A percentile compares a stretch with the other conserved stretches of the same genome.
Evolutionary conservation across 257 asterid species (phyloP).

Genomic region (Plectranthus barbatus): DNA sequence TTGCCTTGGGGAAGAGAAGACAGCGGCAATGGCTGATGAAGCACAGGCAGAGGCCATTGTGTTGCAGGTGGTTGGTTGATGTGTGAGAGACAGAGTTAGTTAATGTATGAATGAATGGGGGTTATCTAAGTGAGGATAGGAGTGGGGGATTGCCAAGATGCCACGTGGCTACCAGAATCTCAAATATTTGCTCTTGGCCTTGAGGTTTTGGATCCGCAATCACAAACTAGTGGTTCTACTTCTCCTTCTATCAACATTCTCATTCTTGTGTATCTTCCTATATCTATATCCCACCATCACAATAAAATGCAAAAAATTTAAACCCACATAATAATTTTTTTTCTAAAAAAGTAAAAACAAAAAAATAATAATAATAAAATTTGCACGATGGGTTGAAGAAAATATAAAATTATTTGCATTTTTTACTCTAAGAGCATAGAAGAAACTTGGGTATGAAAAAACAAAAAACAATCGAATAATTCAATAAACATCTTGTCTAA

Average conservation of each 20-base stretch:
- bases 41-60: slow-evolving; percentile 83
- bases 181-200: slow-evolving; percentile 22
- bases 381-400: too few species aligned
- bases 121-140: slow-evolving; percentile 49
- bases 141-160: slow-evolving; percentile 35
- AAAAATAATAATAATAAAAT: too few species aligned
- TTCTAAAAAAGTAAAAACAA: too few species aligned
- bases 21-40: slow-evolving; percentile 87
- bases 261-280: background rate
- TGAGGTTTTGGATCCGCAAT: slow-evolving; percentile 26
- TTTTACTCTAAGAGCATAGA: too few species aligned
- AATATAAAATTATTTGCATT: too few species aligned
- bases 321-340: too few species aligned
- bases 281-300: background rate
- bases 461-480: too few species aligned
- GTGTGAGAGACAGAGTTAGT: slow-evolving; percentile 18
- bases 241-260: background rate
- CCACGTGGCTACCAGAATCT: slow-evolving; percentile 81
- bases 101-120: slow-evolving; percentile 23
- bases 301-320: too few species aligned
- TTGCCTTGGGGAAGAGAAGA: slow-evolving; percentile 75
- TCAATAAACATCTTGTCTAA: too few species aligned
- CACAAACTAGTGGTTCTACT: slow-evolving; percentile 41
- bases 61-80: background rate
- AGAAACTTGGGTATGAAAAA: too few species aligned